Evolutionary conservation across 306 rosid species (phyloP).

Genomic region (Hippophae rhamnoides): DNA sequence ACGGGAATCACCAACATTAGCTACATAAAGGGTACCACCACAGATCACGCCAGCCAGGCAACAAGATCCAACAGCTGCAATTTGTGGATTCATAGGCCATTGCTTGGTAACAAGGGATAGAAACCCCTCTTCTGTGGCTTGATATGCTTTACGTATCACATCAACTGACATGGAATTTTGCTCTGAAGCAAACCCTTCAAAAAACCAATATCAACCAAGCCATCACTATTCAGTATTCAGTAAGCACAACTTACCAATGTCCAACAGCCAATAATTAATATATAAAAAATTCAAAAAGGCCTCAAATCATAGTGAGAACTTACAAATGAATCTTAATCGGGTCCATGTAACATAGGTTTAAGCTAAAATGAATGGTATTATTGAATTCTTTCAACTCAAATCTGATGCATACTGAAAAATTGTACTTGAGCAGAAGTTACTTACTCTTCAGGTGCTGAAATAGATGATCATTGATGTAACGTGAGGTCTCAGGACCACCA

Average conservation of each 20-base stretch:
- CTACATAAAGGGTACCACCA: constrained; percentile 63
- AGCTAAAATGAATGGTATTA: no score
- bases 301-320: neutral
- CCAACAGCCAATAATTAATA: neutral
- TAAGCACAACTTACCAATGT: constrained; percentile 7
- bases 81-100: constrained; percentile 78
- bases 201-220: constrained; percentile 2
- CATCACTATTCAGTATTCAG: neutral
- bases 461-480: constrained; percentile 63
- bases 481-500: constrained; percentile 94
- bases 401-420: neutral
- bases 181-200: constrained; percentile 66
- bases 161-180: constrained; percentile 74
- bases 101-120: constrained; percentile 63
- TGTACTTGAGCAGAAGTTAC: constrained; percentile 4
- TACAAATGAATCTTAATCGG: no score
- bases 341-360: no score
- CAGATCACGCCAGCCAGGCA: constrained; percentile 80
- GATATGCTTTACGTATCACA: constrained; percentile 82
- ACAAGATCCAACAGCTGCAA: constrained; percentile 95
- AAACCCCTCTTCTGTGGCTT: constrained; percentile 93
- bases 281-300: constrained; percentile 2
- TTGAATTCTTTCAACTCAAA: no score
- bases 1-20: constrained; percentile 95
- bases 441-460: constrained; percentile 75